Base-by-base conservation (phyloP, 2,329 filamentous ascomycete species). In the Colletotrichum scovillei region DNA sequence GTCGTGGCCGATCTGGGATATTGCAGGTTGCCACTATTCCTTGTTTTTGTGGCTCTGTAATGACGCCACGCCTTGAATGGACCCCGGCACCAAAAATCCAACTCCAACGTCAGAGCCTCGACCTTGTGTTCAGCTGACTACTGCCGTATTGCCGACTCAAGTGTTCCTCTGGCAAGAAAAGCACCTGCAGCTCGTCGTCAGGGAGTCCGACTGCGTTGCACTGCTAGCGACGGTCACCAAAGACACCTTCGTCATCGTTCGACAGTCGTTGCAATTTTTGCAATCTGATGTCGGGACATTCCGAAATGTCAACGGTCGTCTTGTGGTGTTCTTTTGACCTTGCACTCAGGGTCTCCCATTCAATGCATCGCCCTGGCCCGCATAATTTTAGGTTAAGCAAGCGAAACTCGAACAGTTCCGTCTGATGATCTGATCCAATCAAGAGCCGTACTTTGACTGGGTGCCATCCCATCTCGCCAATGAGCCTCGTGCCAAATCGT, bases 31-130 rank as follows among this genome's bases (percentile, higher is more conserved):
- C 67, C 62, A 26, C 32, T 57, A 26, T 73, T 73, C 62, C 71
- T 62, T 73, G 71, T 73, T 73, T 67, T 73, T 71, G 67, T 71
- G 60, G 71, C 57, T 42, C 56, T 62, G 62, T 46, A 62, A 73
- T 73, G 71, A 73, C 71, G 71, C 67, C 62, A 73, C 67, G 71
- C 67, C 67, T 38, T 71, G 56, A 38, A 57, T 35, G 58, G 62
- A 35, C 70, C 69, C 70, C 53, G 53, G 42, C 59, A 32, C 22
- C 14, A 46, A 49, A 46, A 73, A 49, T 52, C 60, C 60, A 52
- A 71, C 67, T 66, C 57, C 67, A 73, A 66, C 70, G 70, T 73
- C 67, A 70, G 60, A 60, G 46, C 35, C 53, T 30, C 60, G 52
- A 38, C 9, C 19, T 24, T 28, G 19, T 30, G 53, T 42, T 35